Evolutionary conservation across 192 early-diverging fungal species (phyloP), one percentile per base, ranked within the genome.

Genomic region (Chytriomyces sp.): DNA sequence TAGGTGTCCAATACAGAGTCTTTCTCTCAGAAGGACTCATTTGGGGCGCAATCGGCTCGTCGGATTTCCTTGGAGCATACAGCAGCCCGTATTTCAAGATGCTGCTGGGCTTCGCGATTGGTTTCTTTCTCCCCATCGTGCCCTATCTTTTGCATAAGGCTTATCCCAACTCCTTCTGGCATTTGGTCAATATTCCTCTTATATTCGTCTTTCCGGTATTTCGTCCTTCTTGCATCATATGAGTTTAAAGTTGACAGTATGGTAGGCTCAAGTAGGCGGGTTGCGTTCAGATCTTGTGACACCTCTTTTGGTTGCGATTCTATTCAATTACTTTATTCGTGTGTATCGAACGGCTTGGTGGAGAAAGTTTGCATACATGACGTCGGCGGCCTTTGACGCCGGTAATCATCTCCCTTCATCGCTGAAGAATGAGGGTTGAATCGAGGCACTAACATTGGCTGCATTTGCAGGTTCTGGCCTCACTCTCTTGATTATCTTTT

Each of bases 1-100:
- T n/a, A n/a, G n/a, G n/a, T n/a, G n/a, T 28, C 32, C 2, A 59
- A 49, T 81, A 81, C 73, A 32, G 60, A 4, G 83, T 84, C 32
- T 93, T 92, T 71, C 84, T 84, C 22, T 85, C 81, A 38, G 86
- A 86, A 34, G 89, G 83, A 14, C 76, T 86, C 54, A 88, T 93
- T 53, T 93, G 91, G 91, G 65, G 92, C 26, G 82, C 84, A 7
- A 88, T 91, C 53, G 87, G 85, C 39, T 88, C 90, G 22, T 64
- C 49, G 10, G 75, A 81, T 34, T 81, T 90, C 76, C 90, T 90
- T 71, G 80, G 80, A 19, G 26, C 52, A 4, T n/a, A n/a, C 14
- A 53, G 22, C 3, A 73, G 76, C 17, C 54, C 61, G 2, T 77
- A 77, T 44, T 61, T 41, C 5, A 30, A 39, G 31, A 7, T 59